Evolutionary conservation across 2,329 filamentous ascomycete genomes (phyloP), one percentile per base, ranked within the genome.

Genomic region (Bipolaris cookei): DNA sequence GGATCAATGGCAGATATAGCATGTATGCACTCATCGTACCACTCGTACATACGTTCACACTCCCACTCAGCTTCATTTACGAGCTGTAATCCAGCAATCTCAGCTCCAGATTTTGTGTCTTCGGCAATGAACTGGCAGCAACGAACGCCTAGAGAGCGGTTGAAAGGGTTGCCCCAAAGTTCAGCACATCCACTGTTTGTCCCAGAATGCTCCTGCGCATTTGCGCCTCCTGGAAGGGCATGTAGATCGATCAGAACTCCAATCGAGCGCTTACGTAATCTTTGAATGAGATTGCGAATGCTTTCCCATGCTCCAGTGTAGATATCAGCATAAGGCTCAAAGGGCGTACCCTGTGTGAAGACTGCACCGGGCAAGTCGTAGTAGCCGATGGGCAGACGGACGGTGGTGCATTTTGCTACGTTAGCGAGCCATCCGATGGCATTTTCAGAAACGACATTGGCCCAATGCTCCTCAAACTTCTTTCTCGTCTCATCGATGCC

Each of bases 381-480:
- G 70, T 85, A 86, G 3, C 85, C 85, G 50, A 88, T 82, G 0
- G 85, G 85, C 16, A 88, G 69, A n/a, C 85, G 80, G 39, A 88
- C 80, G 14, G 82, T 82, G 3, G 83, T 87, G 63, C 83, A 84
- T 49, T 80, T 81, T 2, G 82, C 84, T 23, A 79, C 74, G 14
- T 81, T 78, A 5, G 75, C 76, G 21, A 88, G 76, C 81, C 82
- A 87, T 14, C 78, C 71, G 20, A 86, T 76, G 63, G 86, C 83
- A 0, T 73, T 71, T 44, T 85, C 80, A 8, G 77, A 79, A 28
- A 86, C 70, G 4, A 81, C 81, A 39, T 76, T 77, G 1, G 69
- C 66, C 84, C 85, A 87, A 57, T 85, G 81, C 4, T 76, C 64
- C 72, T 87, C 81, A 72, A 83, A 86, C 56, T 80, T 81, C 45